Base-by-base conservation (phyloP, 768 basidiomycete species). In the Inosperma sp. region DNA sequence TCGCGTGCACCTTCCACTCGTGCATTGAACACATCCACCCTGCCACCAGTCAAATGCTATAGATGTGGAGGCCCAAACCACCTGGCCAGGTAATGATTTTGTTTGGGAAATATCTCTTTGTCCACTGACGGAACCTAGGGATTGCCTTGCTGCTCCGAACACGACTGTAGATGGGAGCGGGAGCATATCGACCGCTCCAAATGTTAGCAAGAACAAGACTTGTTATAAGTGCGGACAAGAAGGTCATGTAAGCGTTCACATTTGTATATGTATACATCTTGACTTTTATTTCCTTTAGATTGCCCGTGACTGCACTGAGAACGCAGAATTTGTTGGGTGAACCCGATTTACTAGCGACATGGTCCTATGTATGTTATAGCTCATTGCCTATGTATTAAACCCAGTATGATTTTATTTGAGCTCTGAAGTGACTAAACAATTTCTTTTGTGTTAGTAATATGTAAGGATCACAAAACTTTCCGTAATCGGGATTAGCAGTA, bases 161-260 rank as follows among this genome's bases (percentile, higher is more conserved):
- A 69, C 77, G 17, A 72, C 75, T 21, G 65, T 72, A n/a, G n/a
- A n/a, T n/a, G n/a, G n/a, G 36, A 78, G 78, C 36, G 73, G 75
- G 43, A 64, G 62, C 19, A 56, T 71, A 39, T 73, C 76, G 19
- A 73, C 74, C 30, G 73, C 72, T 26, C 66, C 74, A 35, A 68
- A 68, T 51, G 43, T 70, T 49, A 80, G 75, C 66, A 87, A 81
- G 70, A 80, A 64, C 55, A 92, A 86, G 73, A 88, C 86, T 45
- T 93, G 90, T 65, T 93, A 88, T 72, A 91, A 88, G 62, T 93
- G 91, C 61, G 84, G 88, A 63, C 81, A 84, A 65, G 86, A 88
- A 66, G 90, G 90, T 56, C 89, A 93, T 73, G 89, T 92, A 64
- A 67, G 87, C 73, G 22, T 41, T 36, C 21, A 5, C 17, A 34